Evolutionary conservation across 2,329 filamentous ascomycete species (phyloP), one percentile per base, ranked within the genome.

Genomic region (Neonectria ditissima): DNA sequence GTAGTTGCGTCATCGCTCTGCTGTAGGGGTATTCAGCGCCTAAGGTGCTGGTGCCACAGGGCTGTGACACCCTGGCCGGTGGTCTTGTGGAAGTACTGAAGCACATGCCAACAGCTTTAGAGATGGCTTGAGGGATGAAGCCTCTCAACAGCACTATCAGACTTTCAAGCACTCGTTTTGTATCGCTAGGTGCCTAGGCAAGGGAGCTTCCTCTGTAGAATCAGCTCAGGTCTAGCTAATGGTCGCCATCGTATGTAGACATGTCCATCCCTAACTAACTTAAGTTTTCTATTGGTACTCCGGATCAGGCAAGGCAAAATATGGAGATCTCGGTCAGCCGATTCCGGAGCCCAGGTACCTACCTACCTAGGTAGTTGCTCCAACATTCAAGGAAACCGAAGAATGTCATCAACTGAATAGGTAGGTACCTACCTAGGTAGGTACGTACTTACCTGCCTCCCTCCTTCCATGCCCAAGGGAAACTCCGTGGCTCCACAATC

Each of bases 1-100:
- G 26, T n/a, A 50, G 47, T 50, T n/a, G 47, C 47, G 47, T 50
- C 47, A 50, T 11, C 11, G 28, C 47, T 13, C 20, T 22, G 13
- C 16, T 50, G 20, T 50, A 32, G 47, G 47, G 47, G 28, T 9
- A 3, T 28, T 32, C n/a, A 32, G 18, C 6, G n/a, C 24, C n/a
- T 30, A 20, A 20, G 28, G 18, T 10, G 13, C 26, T 5, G 11
- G 47, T 50, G 26, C 14, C 26, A 32, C 45, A 18, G 26, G n/a
- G 26, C 45, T 13, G 26, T 48, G 18, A 24, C 44, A 47, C 22
- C 22, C 39, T 43, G 11, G 10, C 9, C 10, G 30, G 30, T 32
- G 30, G 10, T 32, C 10, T 13, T 32, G 13, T 3, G 30, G 2
- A 13, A 11, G 30, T 9, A 34, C 13, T 13, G 13, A 34, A 34